Conservation (phyloP, 2,329 filamentous ascomycete species). For the Fonsecaea nubica region DNA sequence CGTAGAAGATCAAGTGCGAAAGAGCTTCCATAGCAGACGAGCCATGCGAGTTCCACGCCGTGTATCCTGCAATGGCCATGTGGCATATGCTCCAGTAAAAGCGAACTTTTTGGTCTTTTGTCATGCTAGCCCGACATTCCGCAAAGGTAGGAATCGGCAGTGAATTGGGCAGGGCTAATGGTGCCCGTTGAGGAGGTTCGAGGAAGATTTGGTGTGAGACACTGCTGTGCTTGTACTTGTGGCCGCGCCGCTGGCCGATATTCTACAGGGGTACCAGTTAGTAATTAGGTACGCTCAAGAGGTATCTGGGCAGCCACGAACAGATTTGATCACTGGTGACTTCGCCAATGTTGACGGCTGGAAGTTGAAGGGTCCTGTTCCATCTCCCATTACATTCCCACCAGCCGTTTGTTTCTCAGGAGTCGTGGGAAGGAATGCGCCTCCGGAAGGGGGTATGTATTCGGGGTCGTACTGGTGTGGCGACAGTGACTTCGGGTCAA, state of each 20-base stretch:
- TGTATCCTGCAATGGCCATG: conserved; percentile 78
- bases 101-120: conserved; percentile 79
- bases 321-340: conserved; percentile 74
- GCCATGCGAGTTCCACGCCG: conserved; percentile 83
- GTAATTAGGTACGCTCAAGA: conserved; percentile 25
- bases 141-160: conserved; percentile 87
- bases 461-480: conserved; percentile 44
- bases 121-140: conserved; percentile 91
- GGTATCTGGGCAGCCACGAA: conserved; percentile 52
- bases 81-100: conserved; percentile 92
- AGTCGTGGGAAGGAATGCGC: conserved; percentile 21
- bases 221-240: conserved; percentile 97
- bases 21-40: conserved; percentile 90
- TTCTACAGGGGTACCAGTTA: conserved; percentile 61
- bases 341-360: conserved; percentile 80
- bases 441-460: conserved; percentile 22
- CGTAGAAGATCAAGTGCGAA: conserved; percentile 92
- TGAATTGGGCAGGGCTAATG: conserved; percentile 86
- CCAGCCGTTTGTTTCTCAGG: conserved; percentile 25
- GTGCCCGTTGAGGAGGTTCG: conserved; percentile 83
- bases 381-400: conserved; percentile 20
- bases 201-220: conserved; percentile 97
- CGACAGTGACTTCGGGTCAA: conserved; percentile 56
- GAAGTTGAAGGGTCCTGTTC: conserved; percentile 81
- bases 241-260: conserved; percentile 87